Conservation (phyloP, 1,284 basidiomycete genomes). For the Heterobasidion parviporum region DNA sequence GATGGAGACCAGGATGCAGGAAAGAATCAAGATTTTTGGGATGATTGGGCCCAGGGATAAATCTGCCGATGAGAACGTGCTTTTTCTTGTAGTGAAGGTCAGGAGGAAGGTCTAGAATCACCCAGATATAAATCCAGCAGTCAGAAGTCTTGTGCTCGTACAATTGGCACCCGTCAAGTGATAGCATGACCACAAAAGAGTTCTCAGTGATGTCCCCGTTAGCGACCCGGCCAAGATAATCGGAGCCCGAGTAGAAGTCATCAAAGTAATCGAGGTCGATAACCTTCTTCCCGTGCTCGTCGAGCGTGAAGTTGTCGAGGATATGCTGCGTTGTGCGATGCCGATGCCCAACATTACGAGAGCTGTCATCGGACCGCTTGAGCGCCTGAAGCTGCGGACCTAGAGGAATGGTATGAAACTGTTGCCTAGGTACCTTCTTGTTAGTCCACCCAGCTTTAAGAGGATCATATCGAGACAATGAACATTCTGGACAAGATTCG, state of each 20-base stretch:
- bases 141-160: neutral
- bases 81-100: neutral
- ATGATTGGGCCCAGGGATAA: neutral
- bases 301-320: neutral
- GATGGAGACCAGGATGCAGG: neutral
- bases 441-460: neutral
- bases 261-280: neutral
- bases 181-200: neutral
- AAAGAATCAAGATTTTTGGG: neutral
- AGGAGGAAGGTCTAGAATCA: neutral
- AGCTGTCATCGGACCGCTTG: neutral
- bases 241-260: neutral
- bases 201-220: neutral
- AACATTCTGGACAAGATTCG: conserved; percentile 18
- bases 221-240: neutral
- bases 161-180: neutral
- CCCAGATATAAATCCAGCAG: neutral
- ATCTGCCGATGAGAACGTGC: neutral
- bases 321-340: neutral
- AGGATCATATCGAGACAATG: conserved; percentile 16
- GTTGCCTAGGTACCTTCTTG: conserved; percentile 9
- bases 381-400: conserved; percentile 14
- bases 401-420: conserved; percentile 14
- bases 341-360: neutral
- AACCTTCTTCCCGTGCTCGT: too few species aligned